phyloP scores from a whole-genome alignment of 176 grass and related monocot species.

The Ensete ventricosum region DNA sequence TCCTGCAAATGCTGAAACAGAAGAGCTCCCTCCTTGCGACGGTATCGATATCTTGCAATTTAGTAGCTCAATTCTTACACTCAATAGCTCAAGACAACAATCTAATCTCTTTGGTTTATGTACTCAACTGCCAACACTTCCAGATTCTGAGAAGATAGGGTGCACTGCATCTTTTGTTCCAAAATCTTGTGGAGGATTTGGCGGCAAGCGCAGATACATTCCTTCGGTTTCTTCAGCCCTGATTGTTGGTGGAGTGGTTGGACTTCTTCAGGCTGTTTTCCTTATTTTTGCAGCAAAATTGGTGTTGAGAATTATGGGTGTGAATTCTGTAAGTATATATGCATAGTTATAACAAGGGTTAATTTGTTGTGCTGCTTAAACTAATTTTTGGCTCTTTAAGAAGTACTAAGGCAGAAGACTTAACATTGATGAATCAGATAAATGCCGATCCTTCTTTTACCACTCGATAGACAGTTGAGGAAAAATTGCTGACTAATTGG shows the following conservation, averaged over 20 bases:
- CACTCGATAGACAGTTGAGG: not conserved
- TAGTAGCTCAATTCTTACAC: not conserved
- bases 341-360: not conserved
- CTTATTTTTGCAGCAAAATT: slow-evolving; percentile 60
- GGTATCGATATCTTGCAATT: slow-evolving; percentile 13
- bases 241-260: slow-evolving; percentile 71
- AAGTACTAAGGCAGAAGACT: not conserved
- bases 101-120: not conserved
- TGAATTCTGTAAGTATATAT: slow-evolving; percentile 47
- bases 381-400: not conserved
- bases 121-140: slow-evolving; percentile 13
- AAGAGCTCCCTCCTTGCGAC: slow-evolving; percentile 25
- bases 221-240: slow-evolving; percentile 87
- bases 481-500: not conserved
- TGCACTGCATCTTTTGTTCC: slow-evolving; percentile 28
- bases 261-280: slow-evolving; percentile 74
- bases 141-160: slow-evolving; percentile 38
- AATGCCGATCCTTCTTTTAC: not conserved
- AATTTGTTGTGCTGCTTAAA: not conserved
- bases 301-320: slow-evolving; percentile 71
- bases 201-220: slow-evolving; percentile 62
- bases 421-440: not conserved
- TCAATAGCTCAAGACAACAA: not conserved
- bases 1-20: slow-evolving; percentile 23
- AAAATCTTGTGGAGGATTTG: slow-evolving; percentile 27